A percentile compares a stretch with the other conserved stretches of the same genome.
Evolutionary conservation across 2,329 filamentous ascomycete genomes (phyloP).

Genomic region (Fusarium sp.): DNA sequence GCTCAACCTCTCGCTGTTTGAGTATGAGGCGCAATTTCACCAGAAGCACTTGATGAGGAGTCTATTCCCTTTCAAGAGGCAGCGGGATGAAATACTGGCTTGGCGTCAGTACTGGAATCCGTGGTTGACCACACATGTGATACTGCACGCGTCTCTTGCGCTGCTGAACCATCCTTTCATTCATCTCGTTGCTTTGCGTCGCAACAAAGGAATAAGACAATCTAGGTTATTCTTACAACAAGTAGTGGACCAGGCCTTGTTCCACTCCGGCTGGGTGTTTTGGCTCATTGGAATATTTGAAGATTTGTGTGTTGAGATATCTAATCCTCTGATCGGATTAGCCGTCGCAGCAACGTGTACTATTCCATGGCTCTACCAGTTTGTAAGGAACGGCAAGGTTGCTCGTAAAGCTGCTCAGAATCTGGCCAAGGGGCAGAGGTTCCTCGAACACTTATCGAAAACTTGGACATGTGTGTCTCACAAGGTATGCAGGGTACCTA

Average conservation of each 20-base stretch:
- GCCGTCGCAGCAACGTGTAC: conserved; percentile 20
- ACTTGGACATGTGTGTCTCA: conserved; percentile 11
- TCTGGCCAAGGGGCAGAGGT: not conserved
- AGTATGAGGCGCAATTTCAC: conserved; percentile 18
- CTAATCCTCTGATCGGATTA: not conserved
- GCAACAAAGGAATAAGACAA: not conserved
- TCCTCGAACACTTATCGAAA: not conserved
- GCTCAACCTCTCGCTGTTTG: conserved; percentile 10
- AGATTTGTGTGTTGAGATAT: conserved; percentile 4
- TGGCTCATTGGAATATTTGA: conserved; percentile 22
- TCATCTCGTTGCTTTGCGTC: conserved; percentile 10
- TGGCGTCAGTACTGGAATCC: conserved; percentile 13
- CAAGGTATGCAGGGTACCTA: not conserved
- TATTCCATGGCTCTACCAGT: conserved; percentile 16
- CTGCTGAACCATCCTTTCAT: conserved; percentile 15
- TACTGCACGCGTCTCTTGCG: conserved; percentile 16
- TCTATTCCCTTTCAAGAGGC: conserved; percentile 7
- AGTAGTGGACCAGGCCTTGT: conserved; percentile 13
- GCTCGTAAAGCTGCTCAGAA: conserved; percentile 4
- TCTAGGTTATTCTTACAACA: conserved; percentile 14
- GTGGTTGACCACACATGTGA: conserved; percentile 11
- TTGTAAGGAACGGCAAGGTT: conserved; percentile 6
- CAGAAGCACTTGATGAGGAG: conserved; percentile 19
- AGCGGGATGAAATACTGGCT: not conserved
- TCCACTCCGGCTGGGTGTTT: conserved; percentile 21